Evolutionary conservation across 2,329 filamentous ascomycete species (phyloP), one percentile per base, ranked within the genome.

Genomic region (Tolypocladium tropicale): DNA sequence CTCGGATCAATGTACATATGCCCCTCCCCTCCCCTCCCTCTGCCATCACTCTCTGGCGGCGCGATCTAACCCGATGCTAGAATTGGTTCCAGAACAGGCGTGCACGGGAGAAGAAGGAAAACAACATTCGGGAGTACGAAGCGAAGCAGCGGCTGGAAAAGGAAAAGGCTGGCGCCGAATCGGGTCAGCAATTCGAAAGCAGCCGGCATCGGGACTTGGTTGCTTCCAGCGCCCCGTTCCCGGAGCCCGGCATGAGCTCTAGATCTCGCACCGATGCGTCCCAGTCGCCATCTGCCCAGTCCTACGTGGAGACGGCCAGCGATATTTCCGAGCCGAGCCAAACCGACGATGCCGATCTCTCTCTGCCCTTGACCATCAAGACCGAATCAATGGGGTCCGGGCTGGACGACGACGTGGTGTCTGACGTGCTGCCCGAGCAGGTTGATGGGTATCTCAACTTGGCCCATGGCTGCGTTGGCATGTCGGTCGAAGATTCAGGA

Each of bases 81-180:
- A 86, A 86, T 65, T 86, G 83, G 83, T 86, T 86, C 64, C 83
- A 86, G 62, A 86, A 86, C 65, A 75, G 83, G 57, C 77, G 83
- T 53, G 83, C 83, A 54, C 81, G 83, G 68, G 81, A 81, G 60
- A 84, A 84, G 77, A 83, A 85, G 65, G 80, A 84, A 66, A 79
- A 76, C 64, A 83, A 83, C 53, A 73, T 74, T 48, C 67, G 69
- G 36, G 71, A 73, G 57, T 74, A 74, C 55, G 71, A 72, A 39
- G 72, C 71, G 37, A 69, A 65, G 54, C 72, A 73, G 54, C 65
- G 65, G 57, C 56, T 67, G 23, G 70, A 74, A 55, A 72, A 72
- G 59, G 66, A 70, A 21, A 64, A 64, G 34, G 59, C 58, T 34
- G 61, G 60, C 6, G 60, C 60, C n/a, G 65, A 67, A 7, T 49